Base-by-base conservation (phyloP, 1,284 basidiomycete species). In the Cutaneotrichosporon sp. region DNA sequence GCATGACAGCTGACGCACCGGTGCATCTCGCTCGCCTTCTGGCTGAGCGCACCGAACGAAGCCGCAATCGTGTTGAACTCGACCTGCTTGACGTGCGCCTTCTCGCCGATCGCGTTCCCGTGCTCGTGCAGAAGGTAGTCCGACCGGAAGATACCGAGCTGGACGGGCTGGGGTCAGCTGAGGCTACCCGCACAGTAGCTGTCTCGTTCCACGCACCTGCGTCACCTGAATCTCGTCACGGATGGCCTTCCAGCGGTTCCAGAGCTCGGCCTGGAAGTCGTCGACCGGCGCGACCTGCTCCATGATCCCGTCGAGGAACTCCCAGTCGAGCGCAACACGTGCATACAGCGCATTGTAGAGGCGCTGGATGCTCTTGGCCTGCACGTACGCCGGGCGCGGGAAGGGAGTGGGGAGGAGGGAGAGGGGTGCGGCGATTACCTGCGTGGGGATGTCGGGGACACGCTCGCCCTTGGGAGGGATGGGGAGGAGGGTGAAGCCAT, bases 41-140 rank as follows among this genome's bases (percentile, higher is more conserved):
- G 85, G 3, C 90, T 92, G 16, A 98, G 82, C 0, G 87, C 78
- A 1, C 94, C 95, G 74, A 98, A 97, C 1, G 92, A 93, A 0
- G 89, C 87, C 0, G 94, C 92, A 68, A 98, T 95, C 6, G 95
- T 98, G 77, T 99, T 99, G 81, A 98, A 97, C 78, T 99, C 97
- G 56, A 99, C 95, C 81, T 99, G 95, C 77, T 94, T 97, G 63
- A 99, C 81, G 29, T 82, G 81, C 0, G 79, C 67, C 24, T 61
- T 60, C 10, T 68, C 65, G 8, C 60, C 60, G 8, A 62, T 57
- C 3, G 68, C 45, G 31, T 27, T 9, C 9, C n/a, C 56, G 8
- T 58, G 45, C 8, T 82, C 79, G 72, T 99, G 92, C n/a, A 98
- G 80, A 45, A 99, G 83, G 79, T 98, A 99, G 80, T 99, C 95